A percentile compares a stretch with the other conserved stretches of the same genome.
phyloP scores from a whole-genome alignment of 2,329 filamentous ascomycete species.

The Sarocladium brachiariae region DNA sequence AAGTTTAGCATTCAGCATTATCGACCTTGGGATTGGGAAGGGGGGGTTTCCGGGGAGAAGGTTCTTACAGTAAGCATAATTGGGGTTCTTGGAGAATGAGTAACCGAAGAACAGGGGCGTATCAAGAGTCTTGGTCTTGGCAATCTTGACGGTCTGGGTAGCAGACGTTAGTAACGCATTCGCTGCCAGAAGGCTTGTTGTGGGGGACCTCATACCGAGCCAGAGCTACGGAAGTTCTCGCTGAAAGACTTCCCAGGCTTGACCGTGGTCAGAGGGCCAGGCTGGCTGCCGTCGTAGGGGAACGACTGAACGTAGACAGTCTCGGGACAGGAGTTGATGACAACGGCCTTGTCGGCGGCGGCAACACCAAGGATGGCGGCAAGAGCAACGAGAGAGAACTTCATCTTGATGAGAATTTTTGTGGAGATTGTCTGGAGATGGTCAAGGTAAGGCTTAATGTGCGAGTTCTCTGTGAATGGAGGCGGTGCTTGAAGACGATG shows the following conservation, averaged over 20 bases:
- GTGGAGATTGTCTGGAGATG: too few species aligned
- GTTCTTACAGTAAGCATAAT: constrained; percentile 33
- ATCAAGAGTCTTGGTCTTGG: constrained; percentile 28
- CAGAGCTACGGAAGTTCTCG: constrained; percentile 27
- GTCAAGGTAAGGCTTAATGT: too few species aligned
- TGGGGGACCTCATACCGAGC: constrained; percentile 25
- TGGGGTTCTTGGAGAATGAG: constrained; percentile 27
- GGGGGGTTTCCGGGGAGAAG: too few species aligned
- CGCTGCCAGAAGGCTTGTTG: too few species aligned
- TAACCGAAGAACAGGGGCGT: constrained; percentile 35
- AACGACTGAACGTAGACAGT: constrained; percentile 31
- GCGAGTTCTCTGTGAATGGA: too few species aligned
- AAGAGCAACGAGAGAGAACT: constrained; percentile 19
- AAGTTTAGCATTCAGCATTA: too few species aligned
- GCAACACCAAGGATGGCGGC: constrained; percentile 25
- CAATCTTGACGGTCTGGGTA: constrained; percentile 35
- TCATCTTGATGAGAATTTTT: constrained; percentile 23
- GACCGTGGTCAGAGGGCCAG: constrained; percentile 27
- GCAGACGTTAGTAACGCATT: too few species aligned
- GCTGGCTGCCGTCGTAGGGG: constrained; percentile 24
- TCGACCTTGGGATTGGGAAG: too few species aligned
- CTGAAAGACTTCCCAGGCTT: constrained; percentile 26
- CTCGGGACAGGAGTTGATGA: constrained; percentile 27
- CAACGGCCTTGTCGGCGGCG: constrained; percentile 28
- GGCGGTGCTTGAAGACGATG: not conserved